These are phyloP conservation scores for Hyphopichia fennica DNA, from an alignment of 1,139 yeast species.

Conservation along the genomic window DNA sequence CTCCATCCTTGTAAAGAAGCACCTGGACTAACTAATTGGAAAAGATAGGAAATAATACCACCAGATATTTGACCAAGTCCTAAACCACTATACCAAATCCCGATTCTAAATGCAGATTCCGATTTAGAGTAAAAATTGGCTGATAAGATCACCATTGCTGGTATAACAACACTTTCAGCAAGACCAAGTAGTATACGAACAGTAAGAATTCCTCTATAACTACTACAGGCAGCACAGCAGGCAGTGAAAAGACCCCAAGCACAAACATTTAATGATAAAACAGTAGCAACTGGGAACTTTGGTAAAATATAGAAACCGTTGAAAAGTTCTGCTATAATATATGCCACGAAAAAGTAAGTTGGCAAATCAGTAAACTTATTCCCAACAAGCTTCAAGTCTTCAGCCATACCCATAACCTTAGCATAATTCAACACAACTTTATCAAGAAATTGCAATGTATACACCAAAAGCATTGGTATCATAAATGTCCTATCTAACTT, in stretches of 20 bases:
- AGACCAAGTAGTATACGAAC: slow-evolving; percentile 41
- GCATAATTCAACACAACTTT: slow-evolving; percentile 37
- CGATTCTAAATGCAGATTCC: slow-evolving; percentile 10
- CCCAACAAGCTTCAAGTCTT: slow-evolving; percentile 10
- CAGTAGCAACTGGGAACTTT: slow-evolving; percentile 17
- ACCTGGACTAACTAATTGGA: slow-evolving; percentile 7
- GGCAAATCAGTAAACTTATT: slow-evolving; percentile 11
- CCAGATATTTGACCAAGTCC: slow-evolving; percentile 42
- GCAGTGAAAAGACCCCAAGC: slow-evolving; percentile 20
- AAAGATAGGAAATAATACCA: slow-evolving; percentile 11
- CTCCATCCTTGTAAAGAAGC: slow-evolving; percentile 10
- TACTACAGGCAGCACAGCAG: slow-evolving; percentile 13
- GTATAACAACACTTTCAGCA: slow-evolving; percentile 50
- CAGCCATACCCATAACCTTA: slow-evolving; percentile 11
- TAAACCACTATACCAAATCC: slow-evolving; percentile 65
- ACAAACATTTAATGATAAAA: slow-evolving; percentile 8
- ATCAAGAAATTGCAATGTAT: slow-evolving; percentile 45
- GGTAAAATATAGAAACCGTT: slow-evolving; percentile 27
- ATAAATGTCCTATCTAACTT: slow-evolving; percentile 14
- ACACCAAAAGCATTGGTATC: slow-evolving; percentile 19
- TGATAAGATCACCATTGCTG: slow-evolving; percentile 44
- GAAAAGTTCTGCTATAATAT: slow-evolving; percentile 6
- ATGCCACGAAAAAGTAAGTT: slow-evolving; percentile 9
- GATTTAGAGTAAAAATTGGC: slow-evolving; percentile 10
- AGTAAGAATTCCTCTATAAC: slow-evolving; percentile 32